Conservation (phyloP, 2,329 filamentous ascomycete genomes). For the Calonectria hongkongensis region DNA sequence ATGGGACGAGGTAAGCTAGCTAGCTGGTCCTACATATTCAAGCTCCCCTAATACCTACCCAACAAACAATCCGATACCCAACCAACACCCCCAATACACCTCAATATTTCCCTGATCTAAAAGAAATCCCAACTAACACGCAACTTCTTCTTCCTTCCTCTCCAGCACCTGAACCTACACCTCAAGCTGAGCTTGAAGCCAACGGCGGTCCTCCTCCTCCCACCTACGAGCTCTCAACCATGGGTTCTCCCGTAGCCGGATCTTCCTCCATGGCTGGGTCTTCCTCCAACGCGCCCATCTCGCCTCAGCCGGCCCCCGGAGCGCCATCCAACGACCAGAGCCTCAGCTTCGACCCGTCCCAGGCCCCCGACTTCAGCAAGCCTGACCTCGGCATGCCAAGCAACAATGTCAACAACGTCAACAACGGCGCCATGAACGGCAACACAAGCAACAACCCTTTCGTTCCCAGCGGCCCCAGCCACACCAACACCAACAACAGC, state of each 20-base stretch:
- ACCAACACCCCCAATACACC: too few relatives aligned
- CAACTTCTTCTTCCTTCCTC: neutral
- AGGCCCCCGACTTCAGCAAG: conserved; percentile 15
- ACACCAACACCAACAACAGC: neutral
- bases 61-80: too few relatives aligned
- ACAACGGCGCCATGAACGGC: neutral
- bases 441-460: neutral
- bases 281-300: conserved; percentile 14
- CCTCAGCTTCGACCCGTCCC: conserved; percentile 10
- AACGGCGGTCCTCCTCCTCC: conserved; percentile 17
- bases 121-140: neutral
- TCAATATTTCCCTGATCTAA: too few relatives aligned
- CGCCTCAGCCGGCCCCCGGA: neutral
- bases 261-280: conserved; percentile 12
- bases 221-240: conserved; percentile 17
- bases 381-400: conserved; percentile 5
- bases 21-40: neutral
- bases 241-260: neutral
- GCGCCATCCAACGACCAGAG: neutral
- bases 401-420: neutral
- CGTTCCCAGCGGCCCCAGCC: neutral
- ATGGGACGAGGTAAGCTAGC: conserved; percentile 12
- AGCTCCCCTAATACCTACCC: too few relatives aligned
- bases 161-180: conserved; percentile 1
- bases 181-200: conserved; percentile 4